Conservation (phyloP, 352 stramenopile species). For the Globisporangium cederbergense region DNA sequence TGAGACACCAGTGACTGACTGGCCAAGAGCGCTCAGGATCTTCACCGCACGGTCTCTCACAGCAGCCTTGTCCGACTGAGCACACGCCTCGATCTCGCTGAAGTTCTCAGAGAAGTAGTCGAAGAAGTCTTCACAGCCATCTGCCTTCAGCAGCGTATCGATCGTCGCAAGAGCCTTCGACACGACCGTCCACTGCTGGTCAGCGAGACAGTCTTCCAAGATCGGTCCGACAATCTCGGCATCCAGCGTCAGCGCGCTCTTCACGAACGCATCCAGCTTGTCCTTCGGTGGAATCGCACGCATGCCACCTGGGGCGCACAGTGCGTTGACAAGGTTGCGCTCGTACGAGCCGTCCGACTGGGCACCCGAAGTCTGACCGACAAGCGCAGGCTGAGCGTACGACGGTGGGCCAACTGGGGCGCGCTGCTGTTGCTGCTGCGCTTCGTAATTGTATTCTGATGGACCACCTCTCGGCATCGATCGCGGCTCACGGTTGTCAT, state of each 20-base stretch:
- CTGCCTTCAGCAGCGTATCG: conserved; percentile 77
- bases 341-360: conserved; percentile 90
- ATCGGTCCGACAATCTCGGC: conserved; percentile 92
- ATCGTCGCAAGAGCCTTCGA: conserved; percentile 95
- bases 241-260: conserved; percentile 89
- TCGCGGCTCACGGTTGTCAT: conserved; percentile 30
- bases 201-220: conserved; percentile 91
- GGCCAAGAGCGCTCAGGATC: conserved; percentile 57
- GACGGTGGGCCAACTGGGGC: conserved; percentile 11
- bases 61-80: conserved; percentile 72
- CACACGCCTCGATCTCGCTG: conserved; percentile 68
- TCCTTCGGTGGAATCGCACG: conserved; percentile 93
- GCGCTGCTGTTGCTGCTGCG: conserved; percentile 19
- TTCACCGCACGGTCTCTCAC: conserved; percentile 77
- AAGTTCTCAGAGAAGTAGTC: conserved; percentile 85
- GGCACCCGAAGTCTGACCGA: conserved; percentile 65
- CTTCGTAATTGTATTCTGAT: conserved; percentile 59
- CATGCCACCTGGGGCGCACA: conserved; percentile 93
- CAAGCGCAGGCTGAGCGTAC: conserved; percentile 33
- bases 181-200: conserved; percentile 87
- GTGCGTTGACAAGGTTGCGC: conserved; percentile 88
- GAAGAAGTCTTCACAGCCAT: conserved; percentile 80
- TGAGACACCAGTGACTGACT: conserved; percentile 28
- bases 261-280: conserved; percentile 91
- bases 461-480: conserved; percentile 34